phyloP scores from a whole-genome alignment of 371 early-diverging fungal species.

The Synchytrium microbalum region DNA sequence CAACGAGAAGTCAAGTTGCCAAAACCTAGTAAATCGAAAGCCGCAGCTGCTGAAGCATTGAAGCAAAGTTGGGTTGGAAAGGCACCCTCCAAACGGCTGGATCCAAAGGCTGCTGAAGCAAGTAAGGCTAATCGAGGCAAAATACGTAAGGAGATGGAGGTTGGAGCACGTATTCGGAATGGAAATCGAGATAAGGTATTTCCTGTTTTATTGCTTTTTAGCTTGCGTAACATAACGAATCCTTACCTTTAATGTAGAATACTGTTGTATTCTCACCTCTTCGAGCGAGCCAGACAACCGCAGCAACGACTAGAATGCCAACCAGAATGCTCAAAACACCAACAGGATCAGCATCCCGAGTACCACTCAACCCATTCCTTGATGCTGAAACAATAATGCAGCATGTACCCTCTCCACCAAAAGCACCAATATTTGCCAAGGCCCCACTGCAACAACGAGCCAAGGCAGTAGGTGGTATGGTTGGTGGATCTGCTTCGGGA shows the following conservation, averaged over 20 bases:
- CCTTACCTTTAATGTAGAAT: neutral
- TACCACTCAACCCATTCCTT: neutral
- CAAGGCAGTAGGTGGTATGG: neutral
- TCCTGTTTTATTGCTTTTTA: neutral
- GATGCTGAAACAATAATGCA: neutral
- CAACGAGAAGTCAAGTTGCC: neutral
- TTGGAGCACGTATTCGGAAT: neutral
- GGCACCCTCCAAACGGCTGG: neutral
- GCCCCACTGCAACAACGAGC: neutral
- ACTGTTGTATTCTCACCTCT: neutral
- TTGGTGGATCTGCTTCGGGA: neutral
- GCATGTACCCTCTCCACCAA: neutral
- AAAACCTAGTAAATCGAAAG: neutral
- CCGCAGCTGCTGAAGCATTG: neutral
- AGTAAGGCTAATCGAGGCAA: neutral
- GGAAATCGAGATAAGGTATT: neutral
- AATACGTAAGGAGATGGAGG: neutral
- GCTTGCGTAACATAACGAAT: neutral
- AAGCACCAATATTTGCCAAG: neutral
- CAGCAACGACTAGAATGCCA: neutral
- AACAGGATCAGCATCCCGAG: neutral
- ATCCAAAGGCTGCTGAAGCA: neutral
- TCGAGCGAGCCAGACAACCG: neutral
- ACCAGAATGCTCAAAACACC: neutral
- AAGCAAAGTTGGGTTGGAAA: neutral